Percentiles rank a stretch among this genome's conserved stretches.
phyloP scores from a whole-genome alignment of 164 flowering plant species.

The Magnolia officinalis region DNA sequence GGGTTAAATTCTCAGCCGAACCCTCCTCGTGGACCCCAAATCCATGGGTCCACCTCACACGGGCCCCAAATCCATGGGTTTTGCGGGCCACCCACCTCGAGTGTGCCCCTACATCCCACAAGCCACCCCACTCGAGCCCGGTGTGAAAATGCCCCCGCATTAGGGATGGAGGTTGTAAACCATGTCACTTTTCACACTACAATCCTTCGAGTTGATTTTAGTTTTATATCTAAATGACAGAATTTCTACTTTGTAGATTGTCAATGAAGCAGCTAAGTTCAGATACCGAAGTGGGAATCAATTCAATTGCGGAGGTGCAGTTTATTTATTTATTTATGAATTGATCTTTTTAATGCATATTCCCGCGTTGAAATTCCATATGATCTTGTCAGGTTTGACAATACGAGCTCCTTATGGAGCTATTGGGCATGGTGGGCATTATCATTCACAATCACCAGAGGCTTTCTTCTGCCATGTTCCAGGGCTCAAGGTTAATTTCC shows the following conservation, averaged over 20 bases:
- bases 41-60: too few relatives aligned
- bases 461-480: slow-evolving; percentile 99
- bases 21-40: too few relatives aligned
- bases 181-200: too few relatives aligned
- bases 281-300: slow-evolving; percentile 98
- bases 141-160: too few relatives aligned
- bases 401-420: slow-evolving; percentile 97
- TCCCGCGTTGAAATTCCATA: background rate
- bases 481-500: slow-evolving; percentile 67
- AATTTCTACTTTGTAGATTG: slow-evolving; percentile 50
- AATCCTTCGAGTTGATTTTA: background rate
- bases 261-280: slow-evolving; percentile 98
- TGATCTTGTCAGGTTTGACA: slow-evolving; percentile 67
- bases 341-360: background rate
- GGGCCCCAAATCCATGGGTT: too few relatives aligned
- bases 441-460: slow-evolving; percentile 98
- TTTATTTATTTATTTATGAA: background rate
- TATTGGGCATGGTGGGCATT: slow-evolving; percentile 98
- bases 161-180: too few relatives aligned
- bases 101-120: too few relatives aligned
- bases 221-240: background rate
- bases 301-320: slow-evolving; percentile 92
- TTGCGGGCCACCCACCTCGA: too few relatives aligned
- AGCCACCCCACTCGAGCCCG: too few relatives aligned
- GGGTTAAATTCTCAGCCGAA: too few relatives aligned